Conservation (phyloP, 306 rosid species). For the Corylus avellana region DNA sequence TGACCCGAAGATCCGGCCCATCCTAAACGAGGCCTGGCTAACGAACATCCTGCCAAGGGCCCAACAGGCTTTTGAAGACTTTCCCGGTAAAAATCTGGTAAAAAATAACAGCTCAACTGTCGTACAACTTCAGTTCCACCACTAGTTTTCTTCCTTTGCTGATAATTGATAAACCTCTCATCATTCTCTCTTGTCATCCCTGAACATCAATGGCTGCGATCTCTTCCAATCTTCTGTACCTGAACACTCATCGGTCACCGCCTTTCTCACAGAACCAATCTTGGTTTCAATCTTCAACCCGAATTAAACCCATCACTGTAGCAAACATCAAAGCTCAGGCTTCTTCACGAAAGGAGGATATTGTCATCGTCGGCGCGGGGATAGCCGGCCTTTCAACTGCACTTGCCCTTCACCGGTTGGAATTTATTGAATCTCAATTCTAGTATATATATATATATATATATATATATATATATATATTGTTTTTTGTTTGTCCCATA, state of each 20-base stretch:
- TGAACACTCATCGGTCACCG: constrained; percentile 24
- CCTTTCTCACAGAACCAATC: background rate
- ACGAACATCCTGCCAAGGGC: no score
- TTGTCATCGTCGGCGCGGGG: constrained; percentile 72
- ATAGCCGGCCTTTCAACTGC: constrained; percentile 83
- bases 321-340: constrained; percentile 41
- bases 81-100: no score
- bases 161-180: no score
- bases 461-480: no score
- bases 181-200: no score
- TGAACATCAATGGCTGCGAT: constrained; percentile 43
- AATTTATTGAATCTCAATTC: background rate
- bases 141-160: no score
- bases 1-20: no score
- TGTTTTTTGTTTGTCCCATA: background rate
- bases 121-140: no score
- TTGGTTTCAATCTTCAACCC: constrained; percentile 24
- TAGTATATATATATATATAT: no score
- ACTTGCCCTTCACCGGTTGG: constrained; percentile 68
- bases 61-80: no score
- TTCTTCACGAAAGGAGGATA: constrained; percentile 44
- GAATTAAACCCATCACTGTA: constrained; percentile 23
- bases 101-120: no score
- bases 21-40: no score
- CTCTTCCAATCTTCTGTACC: constrained; percentile 34